Base-by-base conservation (phyloP, 2,329 filamentous ascomycete species). In the Didymella pinodella region DNA sequence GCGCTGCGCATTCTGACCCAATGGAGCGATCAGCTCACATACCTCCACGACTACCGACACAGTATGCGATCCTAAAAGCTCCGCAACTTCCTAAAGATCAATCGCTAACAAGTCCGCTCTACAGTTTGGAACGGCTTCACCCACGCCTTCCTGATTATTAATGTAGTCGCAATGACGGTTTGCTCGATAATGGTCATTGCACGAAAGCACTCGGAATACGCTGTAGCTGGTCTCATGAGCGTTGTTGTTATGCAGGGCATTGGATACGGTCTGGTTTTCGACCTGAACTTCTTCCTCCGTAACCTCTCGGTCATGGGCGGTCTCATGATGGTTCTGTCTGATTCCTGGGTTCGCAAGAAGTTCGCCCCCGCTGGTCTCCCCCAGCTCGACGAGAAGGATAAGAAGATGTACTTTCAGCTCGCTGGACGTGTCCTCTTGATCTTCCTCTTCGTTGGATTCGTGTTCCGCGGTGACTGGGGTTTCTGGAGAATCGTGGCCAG, bases 321-420 rank as follows among this genome's bases (percentile, higher is more conserved):
- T 61, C 86, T 99, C 44, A 86, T 99, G 71, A 98, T 99, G 95
- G 95, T 99, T 20, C 85, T 99, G 47, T 97, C 93, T 40, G 95
- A 99, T 82, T 96, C 92, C 57, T 98, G 94, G 93, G 93, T 97
- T 65, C 90, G 93, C 81, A 98, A 98, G 88, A 91, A 89, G 78
- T 96, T 97, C 82, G 94, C 93, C 3, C 97, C 97, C 63, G 95
- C 95, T 47, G 95, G 95, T 47, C 86, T 99, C 52, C 95, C 95
- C 48, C 88, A 92, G 79, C 86, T 99, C 52, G 95, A 98, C 77
- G 95, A 99, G 85, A 98, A 98, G 88, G 95, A 99, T 79, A 91
- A 93, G 81, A 99, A 98, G 86, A 98, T 98, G 94, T 99, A 99
- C 85, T 96, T 99, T 82, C 95, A 98, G 86, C 89, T 99, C 63